Percentiles rank a stretch among this genome's conserved stretches.
Evolutionary conservation across 2,329 filamentous ascomycete genomes (phyloP).

Genomic region (Aureobasidium pullulans): DNA sequence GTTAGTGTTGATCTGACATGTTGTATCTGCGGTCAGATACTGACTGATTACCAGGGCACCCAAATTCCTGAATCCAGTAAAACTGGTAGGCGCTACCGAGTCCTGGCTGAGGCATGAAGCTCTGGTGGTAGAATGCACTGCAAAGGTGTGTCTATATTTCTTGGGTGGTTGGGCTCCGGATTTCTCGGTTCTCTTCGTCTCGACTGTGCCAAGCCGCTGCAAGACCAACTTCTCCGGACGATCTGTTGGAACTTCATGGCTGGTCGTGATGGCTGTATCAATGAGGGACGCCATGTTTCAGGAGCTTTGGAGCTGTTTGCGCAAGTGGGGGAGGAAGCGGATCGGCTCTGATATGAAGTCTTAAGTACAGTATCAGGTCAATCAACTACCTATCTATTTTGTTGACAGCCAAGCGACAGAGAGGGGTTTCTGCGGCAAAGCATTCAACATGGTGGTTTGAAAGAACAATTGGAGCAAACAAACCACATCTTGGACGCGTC

Average conservation of each 20-base stretch:
- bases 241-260: conserved; percentile 12
- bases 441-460: neutral
- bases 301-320: neutral
- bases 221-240: neutral
- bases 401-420: neutral
- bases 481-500: neutral
- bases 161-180: conserved; percentile 24
- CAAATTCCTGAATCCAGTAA: conserved; percentile 88
- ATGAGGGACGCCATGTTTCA: conserved; percentile 10
- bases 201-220: neutral
- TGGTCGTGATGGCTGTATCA: conserved; percentile 11
- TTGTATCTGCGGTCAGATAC: neutral
- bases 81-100: conserved; percentile 65
- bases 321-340: neutral
- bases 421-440: conserved; percentile 6
- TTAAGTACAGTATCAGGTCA: neutral
- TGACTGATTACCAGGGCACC: conserved; percentile 86
- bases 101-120: conserved; percentile 85
- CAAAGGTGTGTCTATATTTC: conserved; percentile 89
- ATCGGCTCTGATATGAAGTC: neutral
- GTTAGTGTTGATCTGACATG: neutral
- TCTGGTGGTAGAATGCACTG: conserved; percentile 65
- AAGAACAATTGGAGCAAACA: neutral
- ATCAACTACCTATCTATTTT: neutral
- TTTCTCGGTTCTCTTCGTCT: neutral